phyloP scores from a whole-genome alignment of 306 rosid genomes.

The Acacia crassicarpa region DNA sequence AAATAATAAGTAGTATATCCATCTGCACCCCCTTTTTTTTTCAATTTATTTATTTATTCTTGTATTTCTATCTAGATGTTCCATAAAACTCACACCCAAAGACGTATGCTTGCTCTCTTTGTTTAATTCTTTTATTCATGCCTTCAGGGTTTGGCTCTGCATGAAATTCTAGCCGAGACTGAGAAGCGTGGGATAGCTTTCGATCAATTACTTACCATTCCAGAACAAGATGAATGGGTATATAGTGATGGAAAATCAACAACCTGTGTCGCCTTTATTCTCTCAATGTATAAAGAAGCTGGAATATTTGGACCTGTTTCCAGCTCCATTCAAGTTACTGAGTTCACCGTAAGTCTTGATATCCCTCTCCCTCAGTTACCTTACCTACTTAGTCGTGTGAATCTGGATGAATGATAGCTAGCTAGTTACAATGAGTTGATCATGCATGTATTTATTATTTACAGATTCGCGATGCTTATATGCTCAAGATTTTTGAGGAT shows the following conservation, averaged over 20 bases:
- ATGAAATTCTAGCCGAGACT: constrained; percentile 73
- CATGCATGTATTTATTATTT: not conserved
- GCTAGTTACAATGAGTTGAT: not conserved
- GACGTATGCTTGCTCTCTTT: not conserved
- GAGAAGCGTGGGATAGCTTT: constrained; percentile 82
- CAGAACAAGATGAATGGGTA: constrained; percentile 94
- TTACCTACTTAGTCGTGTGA: not conserved
- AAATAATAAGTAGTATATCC: constrained; percentile 1
- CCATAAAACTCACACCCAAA: not conserved
- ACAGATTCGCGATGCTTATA: constrained; percentile 94
- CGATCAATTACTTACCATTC: constrained; percentile 83
- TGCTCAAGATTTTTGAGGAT: constrained; percentile 80
- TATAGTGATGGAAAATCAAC: constrained; percentile 98
- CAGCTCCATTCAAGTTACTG: constrained; percentile 86
- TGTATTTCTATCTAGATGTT: not conserved
- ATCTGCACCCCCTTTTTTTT: not conserved
- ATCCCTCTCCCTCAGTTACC: not conserved
- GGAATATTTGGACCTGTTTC: constrained; percentile 77
- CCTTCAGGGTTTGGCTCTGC: constrained; percentile 72
- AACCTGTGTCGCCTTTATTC: constrained; percentile 90
- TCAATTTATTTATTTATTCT: not conserved
- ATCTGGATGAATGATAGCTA: not conserved
- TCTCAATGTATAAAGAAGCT: constrained; percentile 93
- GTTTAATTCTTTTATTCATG: not conserved
- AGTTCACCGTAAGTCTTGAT: constrained; percentile 68